Evolutionary conservation across 75 land plant genomes (phyloP), one percentile per base, ranked within the genome.

Genomic region (Ceratopteris richardii): DNA sequence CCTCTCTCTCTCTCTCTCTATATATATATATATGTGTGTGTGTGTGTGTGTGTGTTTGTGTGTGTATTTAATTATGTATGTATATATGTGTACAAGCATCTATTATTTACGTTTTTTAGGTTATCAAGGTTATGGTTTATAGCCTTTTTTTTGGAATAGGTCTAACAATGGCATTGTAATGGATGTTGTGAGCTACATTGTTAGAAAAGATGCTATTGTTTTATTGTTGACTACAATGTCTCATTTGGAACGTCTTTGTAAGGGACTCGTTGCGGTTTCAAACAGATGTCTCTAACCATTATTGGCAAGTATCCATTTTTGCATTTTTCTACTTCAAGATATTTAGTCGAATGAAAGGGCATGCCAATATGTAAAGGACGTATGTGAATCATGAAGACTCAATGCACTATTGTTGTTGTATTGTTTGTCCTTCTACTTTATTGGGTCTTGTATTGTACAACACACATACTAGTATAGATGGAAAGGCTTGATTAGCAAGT

Each of bases 271-370:
- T 17, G 44, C 37, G 1, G 66, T 77, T 39, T 29, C 66, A 6
- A 61, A 51, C 43, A 59, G 51, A 17, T 37, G 58, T 12, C 72
- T 77, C n/a, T 67, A 64, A 44, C 80, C 80, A 20, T 31, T 77
- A 27, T 44, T 77, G n/a, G 50, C 79, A 0, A 66, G 75, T 17
- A 69, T 77, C 21, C 80, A 72, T 26, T 51, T 68, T 13, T 59
- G 74, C 25, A 61, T 63, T 1, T 77, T 74, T 31, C 60, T 77
- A 28, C 47, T 68, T 23, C 54, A 75, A 37, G 80, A 77, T 48
- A 74, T 77, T 25, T 77, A 74, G 30, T 74, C 71, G 80, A 74
- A 51, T 74, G 44, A 22, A 72, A 77, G 51, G 48, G 63, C 26
- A 0, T 58, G 59, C 57, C 76, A 4, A 40, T 40, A 11, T 74